These are phyloP conservation scores for Clavariopsis aquatica DNA, from an alignment of 495 filamentous ascomycete species.

Conservation along the genomic window DNA sequence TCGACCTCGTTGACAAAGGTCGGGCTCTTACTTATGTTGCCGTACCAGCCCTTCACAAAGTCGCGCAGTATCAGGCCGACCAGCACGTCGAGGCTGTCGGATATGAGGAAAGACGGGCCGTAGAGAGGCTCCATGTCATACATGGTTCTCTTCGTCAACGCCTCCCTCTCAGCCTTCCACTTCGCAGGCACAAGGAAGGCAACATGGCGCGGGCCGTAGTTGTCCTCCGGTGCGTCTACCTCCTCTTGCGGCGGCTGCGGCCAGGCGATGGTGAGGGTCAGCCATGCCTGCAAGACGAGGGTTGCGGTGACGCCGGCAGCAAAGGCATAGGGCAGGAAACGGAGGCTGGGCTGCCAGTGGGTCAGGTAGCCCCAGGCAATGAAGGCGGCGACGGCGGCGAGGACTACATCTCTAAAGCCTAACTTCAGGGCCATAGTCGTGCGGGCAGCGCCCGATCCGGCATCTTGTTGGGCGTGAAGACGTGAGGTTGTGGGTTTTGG, in stretches of 20 bases:
- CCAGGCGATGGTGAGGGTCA: conserved; percentile 64
- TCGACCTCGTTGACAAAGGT: conserved; percentile 85
- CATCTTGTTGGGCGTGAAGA: conserved; percentile 20
- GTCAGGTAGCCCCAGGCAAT: conserved; percentile 83
- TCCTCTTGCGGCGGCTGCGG: conserved; percentile 41
- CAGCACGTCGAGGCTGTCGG: conserved; percentile 76
- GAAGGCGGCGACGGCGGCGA: conserved; percentile 70
- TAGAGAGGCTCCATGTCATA: conserved; percentile 67
- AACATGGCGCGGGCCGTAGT: conserved; percentile 49
- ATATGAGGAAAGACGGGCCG: conserved; percentile 75
- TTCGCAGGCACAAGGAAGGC: conserved; percentile 63
- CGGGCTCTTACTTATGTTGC: conserved; percentile 76
- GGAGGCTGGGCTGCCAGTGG: conserved; percentile 75
- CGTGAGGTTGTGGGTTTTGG: neutral
- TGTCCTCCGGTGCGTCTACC: conserved; percentile 34
- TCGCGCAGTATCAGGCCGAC: conserved; percentile 77
- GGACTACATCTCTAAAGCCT: conserved; percentile 55
- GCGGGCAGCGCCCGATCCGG: conserved; percentile 32
- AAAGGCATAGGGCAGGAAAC: conserved; percentile 80
- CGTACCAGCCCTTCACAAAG: conserved; percentile 88
- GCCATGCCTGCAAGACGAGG: conserved; percentile 54
- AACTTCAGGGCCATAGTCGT: conserved; percentile 37
- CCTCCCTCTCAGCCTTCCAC: conserved; percentile 70
- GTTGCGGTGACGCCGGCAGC: conserved; percentile 62
- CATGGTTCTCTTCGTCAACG: conserved; percentile 48